Evolutionary conservation across 1,139 yeast genomes (phyloP).

Genomic region (Sugiyamaella pinicola): DNA sequence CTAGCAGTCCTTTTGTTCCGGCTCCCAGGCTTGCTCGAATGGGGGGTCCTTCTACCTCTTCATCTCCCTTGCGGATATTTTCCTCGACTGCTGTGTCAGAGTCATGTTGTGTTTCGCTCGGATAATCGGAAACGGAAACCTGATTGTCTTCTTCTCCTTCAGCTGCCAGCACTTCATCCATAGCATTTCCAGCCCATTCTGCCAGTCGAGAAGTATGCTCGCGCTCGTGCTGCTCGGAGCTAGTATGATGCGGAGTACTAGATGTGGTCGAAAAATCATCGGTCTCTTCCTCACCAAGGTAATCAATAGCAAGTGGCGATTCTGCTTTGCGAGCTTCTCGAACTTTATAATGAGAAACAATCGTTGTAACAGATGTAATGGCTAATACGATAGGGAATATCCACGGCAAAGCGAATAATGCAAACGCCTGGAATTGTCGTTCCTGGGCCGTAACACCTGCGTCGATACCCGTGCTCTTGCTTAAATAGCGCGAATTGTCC

Average conservation of each 20-base stretch:
- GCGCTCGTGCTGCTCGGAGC: neutral
- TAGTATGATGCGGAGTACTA: neutral
- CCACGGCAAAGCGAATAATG: constrained; percentile 30
- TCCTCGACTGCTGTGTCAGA: constrained; percentile 13
- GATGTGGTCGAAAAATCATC: neutral
- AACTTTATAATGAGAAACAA: constrained; percentile 33
- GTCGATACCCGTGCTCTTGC: constrained; percentile 19
- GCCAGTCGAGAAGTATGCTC: constrained; percentile 30
- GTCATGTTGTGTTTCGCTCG: too few species aligned
- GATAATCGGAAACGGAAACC: neutral
- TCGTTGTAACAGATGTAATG: constrained; percentile 31
- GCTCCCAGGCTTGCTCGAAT: constrained; percentile 35
- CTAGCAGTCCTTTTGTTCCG: constrained; percentile 29
- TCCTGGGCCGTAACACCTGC: constrained; percentile 25
- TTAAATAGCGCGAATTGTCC: constrained; percentile 28
- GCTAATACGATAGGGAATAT: constrained; percentile 34
- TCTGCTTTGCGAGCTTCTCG: constrained; percentile 27
- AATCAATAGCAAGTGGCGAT: neutral
- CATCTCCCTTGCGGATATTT: neutral
- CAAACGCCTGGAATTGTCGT: constrained; percentile 27
- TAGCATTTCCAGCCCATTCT: constrained; percentile 29
- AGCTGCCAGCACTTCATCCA: constrained; percentile 29
- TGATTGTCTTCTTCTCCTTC: constrained; percentile 12
- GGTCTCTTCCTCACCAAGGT: constrained; percentile 5
- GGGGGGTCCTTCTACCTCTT: constrained; percentile 19